Percentiles rank a stretch among this genome's conserved stretches.
These are phyloP conservation scores for Candida manassasensis DNA, from an alignment of 805 yeast species.

Conservation along the genomic window DNA sequence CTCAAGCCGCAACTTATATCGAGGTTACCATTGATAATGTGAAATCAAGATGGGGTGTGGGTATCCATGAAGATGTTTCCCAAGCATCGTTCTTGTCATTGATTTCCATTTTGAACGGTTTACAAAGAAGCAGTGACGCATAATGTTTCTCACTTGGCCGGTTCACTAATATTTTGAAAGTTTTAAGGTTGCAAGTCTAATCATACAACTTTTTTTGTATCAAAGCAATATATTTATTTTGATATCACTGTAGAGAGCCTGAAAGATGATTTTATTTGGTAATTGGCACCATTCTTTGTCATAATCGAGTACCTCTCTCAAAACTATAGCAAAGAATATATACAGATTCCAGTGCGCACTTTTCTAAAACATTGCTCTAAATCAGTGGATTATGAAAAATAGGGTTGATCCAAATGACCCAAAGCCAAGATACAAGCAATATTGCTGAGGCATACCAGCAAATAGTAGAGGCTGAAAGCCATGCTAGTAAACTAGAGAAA, in stretches of 20 bases:
- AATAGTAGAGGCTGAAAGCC: slow-evolving; percentile 61
- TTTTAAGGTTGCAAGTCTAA: too few relatives aligned
- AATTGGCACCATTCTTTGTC: too few relatives aligned
- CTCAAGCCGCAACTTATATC: slow-evolving; percentile 75
- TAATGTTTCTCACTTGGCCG: neutral
- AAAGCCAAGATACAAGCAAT: slow-evolving; percentile 16
- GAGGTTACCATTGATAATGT: slow-evolving; percentile 32
- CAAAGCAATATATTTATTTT: too few relatives aligned
- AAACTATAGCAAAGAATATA: too few relatives aligned
- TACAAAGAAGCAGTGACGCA: slow-evolving; percentile 12
- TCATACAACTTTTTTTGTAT: too few relatives aligned
- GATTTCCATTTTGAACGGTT: slow-evolving; percentile 56
- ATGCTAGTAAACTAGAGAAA: slow-evolving; percentile 58
- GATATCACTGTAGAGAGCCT: too few relatives aligned
- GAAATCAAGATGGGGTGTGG: slow-evolving; percentile 77
- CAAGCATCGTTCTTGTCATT: slow-evolving; percentile 75
- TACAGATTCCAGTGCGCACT: too few relatives aligned
- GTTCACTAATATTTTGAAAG: too few relatives aligned
- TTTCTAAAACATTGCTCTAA: too few relatives aligned
- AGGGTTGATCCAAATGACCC: slow-evolving; percentile 2
- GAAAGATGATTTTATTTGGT: too few relatives aligned
- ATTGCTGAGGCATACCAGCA: slow-evolving; percentile 56
- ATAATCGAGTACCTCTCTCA: too few relatives aligned
- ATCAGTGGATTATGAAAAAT: too few relatives aligned
- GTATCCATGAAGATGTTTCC: slow-evolving; percentile 84